These are phyloP conservation scores for Fusarium heterosporum DNA, from an alignment of 2,329 filamentous ascomycete genomes.

Conservation along the genomic window DNA sequence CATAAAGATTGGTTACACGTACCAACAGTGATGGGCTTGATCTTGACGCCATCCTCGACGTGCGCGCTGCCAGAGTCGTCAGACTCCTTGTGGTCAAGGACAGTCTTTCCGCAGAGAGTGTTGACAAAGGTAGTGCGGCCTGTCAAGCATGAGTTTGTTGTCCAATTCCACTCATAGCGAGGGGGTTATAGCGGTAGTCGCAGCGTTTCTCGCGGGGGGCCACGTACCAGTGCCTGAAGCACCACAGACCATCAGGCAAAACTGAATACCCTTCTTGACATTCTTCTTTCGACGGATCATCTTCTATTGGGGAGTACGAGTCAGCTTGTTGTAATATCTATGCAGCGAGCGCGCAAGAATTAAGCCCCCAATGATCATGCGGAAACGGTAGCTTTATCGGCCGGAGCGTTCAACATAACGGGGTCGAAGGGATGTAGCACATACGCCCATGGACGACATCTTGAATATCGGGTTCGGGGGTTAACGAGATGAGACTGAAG, in stretches of 20 bases:
- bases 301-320: constrained; percentile 66
- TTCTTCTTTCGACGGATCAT: constrained; percentile 99
- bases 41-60: constrained; percentile 96
- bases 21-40: constrained; percentile 99
- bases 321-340: constrained; percentile 46
- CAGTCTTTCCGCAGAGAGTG: constrained; percentile 95
- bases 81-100: constrained; percentile 90
- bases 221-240: constrained; percentile 94
- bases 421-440: constrained; percentile 38
- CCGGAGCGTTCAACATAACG: constrained; percentile 33
- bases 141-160: constrained; percentile 55
- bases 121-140: constrained; percentile 99
- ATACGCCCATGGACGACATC: constrained; percentile 53
- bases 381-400: constrained; percentile 44
- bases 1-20: constrained; percentile 43
- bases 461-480: constrained; percentile 37
- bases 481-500: constrained; percentile 28
- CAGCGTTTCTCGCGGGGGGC: constrained; percentile 30
- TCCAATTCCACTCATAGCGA: constrained; percentile 24
- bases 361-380: constrained; percentile 24
- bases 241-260: constrained; percentile 99
- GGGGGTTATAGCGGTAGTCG: constrained; percentile 18
- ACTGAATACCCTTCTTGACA: constrained; percentile 99
- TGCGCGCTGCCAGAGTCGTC: constrained; percentile 91
- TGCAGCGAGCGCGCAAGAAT: constrained; percentile 32